Evolutionary conservation across 2,329 filamentous ascomycete genomes (phyloP).

Genomic region (Alternaria panax): DNA sequence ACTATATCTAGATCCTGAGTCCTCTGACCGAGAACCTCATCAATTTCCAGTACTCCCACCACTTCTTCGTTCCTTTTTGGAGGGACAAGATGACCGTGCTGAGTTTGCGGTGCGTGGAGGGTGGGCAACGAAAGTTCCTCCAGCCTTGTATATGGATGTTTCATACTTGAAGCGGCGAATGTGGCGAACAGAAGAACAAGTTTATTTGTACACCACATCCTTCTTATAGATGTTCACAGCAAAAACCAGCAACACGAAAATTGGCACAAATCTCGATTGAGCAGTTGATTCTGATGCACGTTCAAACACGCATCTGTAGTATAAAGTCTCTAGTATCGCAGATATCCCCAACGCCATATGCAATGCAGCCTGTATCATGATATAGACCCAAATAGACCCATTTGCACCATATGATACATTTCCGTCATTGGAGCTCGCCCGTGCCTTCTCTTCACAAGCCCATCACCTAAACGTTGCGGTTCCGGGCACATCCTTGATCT

Average conservation of each 20-base stretch:
- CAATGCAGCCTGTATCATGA: not conserved
- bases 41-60: too few species aligned
- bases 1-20: too few species aligned
- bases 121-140: too few species aligned
- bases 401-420: constrained; percentile 3
- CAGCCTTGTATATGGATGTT: too few species aligned
- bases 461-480: constrained; percentile 56
- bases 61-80: too few species aligned
- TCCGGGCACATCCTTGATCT: constrained; percentile 66
- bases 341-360: not conserved
- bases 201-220: not conserved
- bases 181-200: too few species aligned
- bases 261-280: not conserved
- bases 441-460: not conserved
- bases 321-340: not conserved
- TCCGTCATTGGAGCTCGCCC: not conserved
- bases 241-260: not conserved
- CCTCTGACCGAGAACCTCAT: too few species aligned
- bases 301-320: not conserved
- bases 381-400: not conserved
- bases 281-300: not conserved
- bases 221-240: not conserved
- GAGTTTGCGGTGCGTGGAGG: too few species aligned
- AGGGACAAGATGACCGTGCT: too few species aligned
- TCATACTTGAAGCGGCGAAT: too few species aligned